A percentile compares a stretch with the other conserved stretches of the same genome.
These are phyloP conservation scores for Gnetum montanum DNA, from an alignment of 75 land plant species.

Conservation along the genomic window DNA sequence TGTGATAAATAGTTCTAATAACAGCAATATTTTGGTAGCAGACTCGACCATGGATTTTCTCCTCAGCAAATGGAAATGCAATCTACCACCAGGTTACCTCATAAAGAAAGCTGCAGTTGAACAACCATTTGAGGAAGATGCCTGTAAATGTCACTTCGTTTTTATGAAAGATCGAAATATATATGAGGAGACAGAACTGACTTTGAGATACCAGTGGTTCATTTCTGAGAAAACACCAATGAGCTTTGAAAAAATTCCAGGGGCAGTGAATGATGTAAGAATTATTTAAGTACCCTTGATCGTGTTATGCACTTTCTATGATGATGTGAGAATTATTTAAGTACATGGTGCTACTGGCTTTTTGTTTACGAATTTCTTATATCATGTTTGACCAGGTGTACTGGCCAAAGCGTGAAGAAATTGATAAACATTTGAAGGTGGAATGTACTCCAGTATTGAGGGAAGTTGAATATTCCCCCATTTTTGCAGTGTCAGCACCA, in stretches of 20 bases:
- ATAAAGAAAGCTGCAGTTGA: slow-evolving; percentile 67
- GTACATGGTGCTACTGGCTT: not conserved
- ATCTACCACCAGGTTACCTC: slow-evolving; percentile 61
- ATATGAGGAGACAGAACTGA: slow-evolving; percentile 32
- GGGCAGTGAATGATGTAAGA: slow-evolving; percentile 56
- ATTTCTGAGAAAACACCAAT: slow-evolving; percentile 62
- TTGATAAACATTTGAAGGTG: slow-evolving; percentile 73
- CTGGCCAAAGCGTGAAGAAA: slow-evolving; percentile 82
- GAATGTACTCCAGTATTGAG: slow-evolving; percentile 76
- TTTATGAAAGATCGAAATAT: slow-evolving; percentile 31
- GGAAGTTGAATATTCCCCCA: slow-evolving; percentile 56
- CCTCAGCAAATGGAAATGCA: slow-evolving; percentile 60
- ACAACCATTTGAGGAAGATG: slow-evolving; percentile 79
- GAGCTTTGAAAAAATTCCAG: slow-evolving; percentile 56
- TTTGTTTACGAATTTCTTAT: not conserved
- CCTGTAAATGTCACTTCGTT: slow-evolving; percentile 67
- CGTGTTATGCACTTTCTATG: not conserved
- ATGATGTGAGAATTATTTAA: slow-evolving; percentile 2
- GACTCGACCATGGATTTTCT: slow-evolving; percentile 79
- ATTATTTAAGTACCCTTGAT: no score
- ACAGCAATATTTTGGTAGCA: no score
- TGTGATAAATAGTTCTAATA: no score
- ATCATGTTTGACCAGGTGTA: slow-evolving; percentile 35
- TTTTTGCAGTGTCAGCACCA: slow-evolving; percentile 79
- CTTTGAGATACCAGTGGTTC: slow-evolving; percentile 71